Conservation (phyloP, 2,329 filamentous ascomycete species). For the Pseudogymnoascus sp. region DNA sequence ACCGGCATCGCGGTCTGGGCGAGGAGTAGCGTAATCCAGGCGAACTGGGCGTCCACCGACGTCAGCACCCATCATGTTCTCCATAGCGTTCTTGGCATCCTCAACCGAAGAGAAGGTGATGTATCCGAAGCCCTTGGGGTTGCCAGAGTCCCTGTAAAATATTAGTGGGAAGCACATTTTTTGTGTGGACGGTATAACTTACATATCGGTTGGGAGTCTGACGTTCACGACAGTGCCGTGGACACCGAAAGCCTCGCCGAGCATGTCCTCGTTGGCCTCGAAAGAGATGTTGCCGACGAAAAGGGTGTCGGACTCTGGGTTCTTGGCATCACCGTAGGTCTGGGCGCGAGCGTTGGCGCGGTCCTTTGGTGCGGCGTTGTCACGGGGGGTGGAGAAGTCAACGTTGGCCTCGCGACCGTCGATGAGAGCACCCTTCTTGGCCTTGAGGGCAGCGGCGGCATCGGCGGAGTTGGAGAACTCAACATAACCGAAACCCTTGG, state of each 20-base stretch:
- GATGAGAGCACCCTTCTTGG: conserved; percentile 55
- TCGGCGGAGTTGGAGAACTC: conserved; percentile 54
- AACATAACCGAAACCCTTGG: conserved; percentile 67
- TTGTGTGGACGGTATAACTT: conserved; percentile 20
- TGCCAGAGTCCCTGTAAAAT: conserved; percentile 45
- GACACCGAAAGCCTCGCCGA: conserved; percentile 54
- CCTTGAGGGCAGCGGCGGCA: conserved; percentile 54
- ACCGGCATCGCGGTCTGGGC: conserved; percentile 40
- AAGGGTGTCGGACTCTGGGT: conserved; percentile 57
- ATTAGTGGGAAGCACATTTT: conserved; percentile 22
- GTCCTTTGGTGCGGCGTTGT: conserved; percentile 38
- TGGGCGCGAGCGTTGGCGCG: conserved; percentile 43
- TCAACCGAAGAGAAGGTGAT: conserved; percentile 59
- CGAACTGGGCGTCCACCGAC: conserved; percentile 57
- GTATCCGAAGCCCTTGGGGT: conserved; percentile 66
- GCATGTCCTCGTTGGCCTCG: conserved; percentile 53
- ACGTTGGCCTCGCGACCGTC: conserved; percentile 61
- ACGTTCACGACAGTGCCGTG: conserved; percentile 56
- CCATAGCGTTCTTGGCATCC: conserved; percentile 55
- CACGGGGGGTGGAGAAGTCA: conserved; percentile 58
- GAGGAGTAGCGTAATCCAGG: conserved; percentile 58
- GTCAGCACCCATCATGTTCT: conserved; percentile 53
- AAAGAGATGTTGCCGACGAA: conserved; percentile 67
- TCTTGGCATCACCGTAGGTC: conserved; percentile 54
- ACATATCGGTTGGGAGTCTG: conserved; percentile 59